A percentile compares a stretch with the other conserved stretches of the same genome.
These are phyloP conservation scores for Taxillus chinensis DNA, from an alignment of 164 flowering plant species.

Conservation along the genomic window DNA sequence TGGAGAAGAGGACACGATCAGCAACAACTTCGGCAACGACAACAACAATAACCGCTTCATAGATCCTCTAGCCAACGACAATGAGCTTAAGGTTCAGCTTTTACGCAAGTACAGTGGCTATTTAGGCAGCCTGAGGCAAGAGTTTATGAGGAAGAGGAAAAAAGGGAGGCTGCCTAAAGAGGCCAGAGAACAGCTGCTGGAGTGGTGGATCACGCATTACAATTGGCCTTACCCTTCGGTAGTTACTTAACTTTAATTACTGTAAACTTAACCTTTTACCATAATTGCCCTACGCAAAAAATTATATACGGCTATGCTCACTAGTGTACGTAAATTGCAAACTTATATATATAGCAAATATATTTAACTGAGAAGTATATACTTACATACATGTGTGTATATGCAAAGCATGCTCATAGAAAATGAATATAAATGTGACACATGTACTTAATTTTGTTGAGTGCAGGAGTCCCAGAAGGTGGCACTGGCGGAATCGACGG, in stretches of 20 bases:
- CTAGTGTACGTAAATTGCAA: no score
- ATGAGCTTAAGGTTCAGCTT: slow-evolving; percentile 71
- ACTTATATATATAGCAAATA: no score
- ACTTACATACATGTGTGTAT: no score
- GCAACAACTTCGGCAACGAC: no score
- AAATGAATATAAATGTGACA: no score
- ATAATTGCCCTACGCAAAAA: no score
- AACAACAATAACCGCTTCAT: slow-evolving; percentile 22
- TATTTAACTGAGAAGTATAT: no score
- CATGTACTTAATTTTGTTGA: no score
- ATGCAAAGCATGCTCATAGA: no score
- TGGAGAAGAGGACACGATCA: slow-evolving; percentile 50
- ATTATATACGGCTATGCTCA: no score
- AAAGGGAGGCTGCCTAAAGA: slow-evolving; percentile 88
- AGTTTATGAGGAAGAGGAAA: slow-evolving; percentile 84
- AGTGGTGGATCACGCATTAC: slow-evolving; percentile 93
- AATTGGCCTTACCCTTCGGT: slow-evolving; percentile 99
- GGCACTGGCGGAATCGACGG: slow-evolving; percentile 68
- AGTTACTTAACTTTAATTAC: slow-evolving; percentile 5
- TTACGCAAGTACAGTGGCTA: slow-evolving; percentile 79
- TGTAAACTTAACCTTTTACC: no score
- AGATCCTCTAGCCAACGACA: slow-evolving; percentile 76
- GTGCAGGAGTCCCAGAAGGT: slow-evolving; percentile 72
- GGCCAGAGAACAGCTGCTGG: slow-evolving; percentile 74
- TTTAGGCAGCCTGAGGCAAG: slow-evolving; percentile 77